A percentile compares a stretch with the other conserved stretches of the same genome.
Evolutionary conservation across 2,329 filamentous ascomycete genomes (phyloP).

Genomic region (Cryphonectria radicalis): DNA sequence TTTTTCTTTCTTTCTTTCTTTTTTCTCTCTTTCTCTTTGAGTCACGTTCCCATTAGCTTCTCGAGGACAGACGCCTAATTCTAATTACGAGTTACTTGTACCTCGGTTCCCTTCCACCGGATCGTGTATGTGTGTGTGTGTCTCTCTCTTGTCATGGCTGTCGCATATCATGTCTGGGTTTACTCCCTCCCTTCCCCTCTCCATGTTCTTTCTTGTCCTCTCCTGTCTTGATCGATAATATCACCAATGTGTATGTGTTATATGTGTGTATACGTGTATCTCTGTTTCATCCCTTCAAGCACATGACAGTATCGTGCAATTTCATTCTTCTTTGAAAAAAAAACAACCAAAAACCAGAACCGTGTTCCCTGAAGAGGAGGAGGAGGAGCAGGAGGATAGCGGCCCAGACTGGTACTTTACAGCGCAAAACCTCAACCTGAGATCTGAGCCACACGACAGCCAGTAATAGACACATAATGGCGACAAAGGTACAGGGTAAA

Average conservation of each 20-base stretch:
- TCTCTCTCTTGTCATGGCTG: conserved; percentile 12
- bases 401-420: not conserved
- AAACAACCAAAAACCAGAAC: too few species aligned
- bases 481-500: conserved; percentile 47
- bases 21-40: not conserved
- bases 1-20: too few species aligned
- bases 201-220: not conserved
- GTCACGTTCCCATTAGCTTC: not conserved
- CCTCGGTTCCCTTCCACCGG: not conserved
- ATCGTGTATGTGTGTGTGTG: too few species aligned
- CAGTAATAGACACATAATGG: conserved; percentile 40
- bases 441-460: conserved; percentile 32
- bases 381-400: not conserved
- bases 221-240: not conserved
- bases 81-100: not conserved
- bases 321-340: too few species aligned
- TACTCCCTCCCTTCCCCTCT: conserved; percentile 12
- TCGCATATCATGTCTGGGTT: conserved; percentile 27
- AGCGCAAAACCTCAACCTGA: not conserved
- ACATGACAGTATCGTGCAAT: not conserved
- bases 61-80: not conserved
- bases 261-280: not conserved
- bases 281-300: not conserved
- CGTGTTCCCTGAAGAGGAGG: not conserved
- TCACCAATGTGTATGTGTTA: not conserved